These are phyloP conservation scores for Phytophthora sojae DNA, from an alignment of 352 stramenopile genomes.

Conservation along the genomic window DNA sequence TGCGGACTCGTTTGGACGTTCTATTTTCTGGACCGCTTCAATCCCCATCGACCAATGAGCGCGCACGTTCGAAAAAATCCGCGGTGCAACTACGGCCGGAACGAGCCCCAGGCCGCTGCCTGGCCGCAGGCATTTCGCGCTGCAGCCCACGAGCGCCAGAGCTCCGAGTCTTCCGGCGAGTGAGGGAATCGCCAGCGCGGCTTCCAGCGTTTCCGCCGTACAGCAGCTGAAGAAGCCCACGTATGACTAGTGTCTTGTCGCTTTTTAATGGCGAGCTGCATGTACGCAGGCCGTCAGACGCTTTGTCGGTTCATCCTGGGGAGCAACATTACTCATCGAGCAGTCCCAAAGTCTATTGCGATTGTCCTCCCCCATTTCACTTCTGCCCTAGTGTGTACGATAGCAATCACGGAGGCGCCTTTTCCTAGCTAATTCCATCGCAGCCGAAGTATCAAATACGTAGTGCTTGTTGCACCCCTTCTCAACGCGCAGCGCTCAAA, in stretches of 20 bases:
- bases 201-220: constrained; percentile 22
- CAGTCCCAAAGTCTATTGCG: background rate
- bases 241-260: too few species aligned
- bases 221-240: too few species aligned
- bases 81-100: too few species aligned
- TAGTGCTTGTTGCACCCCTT: background rate
- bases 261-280: too few species aligned
- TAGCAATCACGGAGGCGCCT: background rate
- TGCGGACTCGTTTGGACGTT: too few species aligned
- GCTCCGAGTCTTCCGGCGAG: constrained; percentile 22
- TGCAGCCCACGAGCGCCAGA: constrained; percentile 21
- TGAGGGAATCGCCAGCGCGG: constrained; percentile 19
- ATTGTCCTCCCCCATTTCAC: background rate
- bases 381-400: background rate
- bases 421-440: constrained; percentile 16
- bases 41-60: too few species aligned
- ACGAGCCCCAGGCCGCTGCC: background rate
- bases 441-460: constrained; percentile 5
- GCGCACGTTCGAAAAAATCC: too few species aligned
- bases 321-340: too few species aligned
- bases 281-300: too few species aligned
- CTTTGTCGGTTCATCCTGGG: too few species aligned
- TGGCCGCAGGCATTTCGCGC: constrained; percentile 27
- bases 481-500: constrained; percentile 3
- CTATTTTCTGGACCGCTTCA: too few species aligned